Base-by-base conservation (phyloP, 306 rosid genomes). In the Malus sylvestris region DNA sequence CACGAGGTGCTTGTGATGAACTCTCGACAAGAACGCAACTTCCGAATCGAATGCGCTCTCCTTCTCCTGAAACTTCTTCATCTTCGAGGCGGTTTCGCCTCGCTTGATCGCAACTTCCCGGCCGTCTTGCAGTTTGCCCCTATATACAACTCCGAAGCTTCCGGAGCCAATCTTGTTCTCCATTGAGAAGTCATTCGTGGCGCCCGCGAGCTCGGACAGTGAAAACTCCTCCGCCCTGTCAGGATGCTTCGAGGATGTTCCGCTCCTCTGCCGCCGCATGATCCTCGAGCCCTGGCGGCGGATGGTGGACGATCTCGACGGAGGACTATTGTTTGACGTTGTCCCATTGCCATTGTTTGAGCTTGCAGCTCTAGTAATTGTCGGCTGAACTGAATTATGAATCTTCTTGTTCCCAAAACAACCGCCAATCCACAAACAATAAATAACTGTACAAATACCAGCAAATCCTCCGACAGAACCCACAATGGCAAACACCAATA, bases 261-360 rank as follows among this genome's bases (percentile, higher is more conserved):
- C 98, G 53, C 98, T 94, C 83, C 98, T 89, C 82, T 91, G 97
- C 16, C 98, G 89, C 79, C 94, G 78, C 91, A 94, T 94, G n/a
- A 91, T 85, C 46, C 89, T 74, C 0, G 98, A 94, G 6, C 91
- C 88, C 33, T 91, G 94, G 6, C 97, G 91, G 71, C 77, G 78
- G 51, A 90, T 87, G n/a, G 83, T 88, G 12, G 88, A 83, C 4
- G 92, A 85, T 27, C 91, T 74, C 4, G 89, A 94, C 42, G 89
- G 91, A 3, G 88, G 84, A 68, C 93, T 87, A 22, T 71, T 85
- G 78, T 81, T 83, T 1, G 89, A 86, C 22, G 79, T 70, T 2
- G 57, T 71, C 5, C 77, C 84, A 10, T 82, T 80, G 30, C 85
- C 89, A 15, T 83, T 79, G 66, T 75, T 91, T 2, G 97, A 88